Conservation (phyloP, 495 filamentous ascomycete genomes). For the Hypoxylon subgilvum region DNA sequence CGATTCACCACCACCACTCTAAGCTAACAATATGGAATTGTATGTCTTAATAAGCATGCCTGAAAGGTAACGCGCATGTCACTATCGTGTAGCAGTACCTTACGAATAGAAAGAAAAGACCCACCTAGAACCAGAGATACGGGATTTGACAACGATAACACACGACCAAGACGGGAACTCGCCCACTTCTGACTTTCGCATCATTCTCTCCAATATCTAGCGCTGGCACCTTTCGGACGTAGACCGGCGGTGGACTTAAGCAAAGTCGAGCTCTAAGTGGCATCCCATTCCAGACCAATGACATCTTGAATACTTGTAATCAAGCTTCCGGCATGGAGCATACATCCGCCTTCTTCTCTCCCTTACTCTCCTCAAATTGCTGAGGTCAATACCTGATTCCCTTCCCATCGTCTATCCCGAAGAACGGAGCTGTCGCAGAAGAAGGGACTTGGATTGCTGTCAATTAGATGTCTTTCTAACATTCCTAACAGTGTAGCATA, state of each 20-base stretch:
- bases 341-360: conserved; percentile 4
- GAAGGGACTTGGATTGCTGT: neutral
- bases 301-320: conserved; percentile 7
- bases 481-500: neutral
- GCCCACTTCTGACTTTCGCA: conserved; percentile 18
- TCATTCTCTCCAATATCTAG: conserved; percentile 21
- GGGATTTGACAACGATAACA: conserved; percentile 21
- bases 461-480: neutral
- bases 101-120: conserved; percentile 5
- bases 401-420: no score
- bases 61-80: conserved; percentile 1
- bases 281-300: conserved; percentile 23
- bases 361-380: conserved; percentile 1
- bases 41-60: no score
- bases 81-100: conserved; percentile 5
- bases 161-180: neutral
- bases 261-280: conserved; percentile 20
- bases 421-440: neutral
- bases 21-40: no score
- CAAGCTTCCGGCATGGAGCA: conserved; percentile 12
- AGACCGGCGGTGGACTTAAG: neutral
- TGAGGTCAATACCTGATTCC: conserved; percentile 1
- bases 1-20: no score
- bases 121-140: conserved; percentile 18
- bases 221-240: conserved; percentile 8